Evolutionary conservation across 2,329 filamentous ascomycete species (phyloP), one percentile per base, ranked within the genome.

Genomic region (Hysterium pulicare): DNA sequence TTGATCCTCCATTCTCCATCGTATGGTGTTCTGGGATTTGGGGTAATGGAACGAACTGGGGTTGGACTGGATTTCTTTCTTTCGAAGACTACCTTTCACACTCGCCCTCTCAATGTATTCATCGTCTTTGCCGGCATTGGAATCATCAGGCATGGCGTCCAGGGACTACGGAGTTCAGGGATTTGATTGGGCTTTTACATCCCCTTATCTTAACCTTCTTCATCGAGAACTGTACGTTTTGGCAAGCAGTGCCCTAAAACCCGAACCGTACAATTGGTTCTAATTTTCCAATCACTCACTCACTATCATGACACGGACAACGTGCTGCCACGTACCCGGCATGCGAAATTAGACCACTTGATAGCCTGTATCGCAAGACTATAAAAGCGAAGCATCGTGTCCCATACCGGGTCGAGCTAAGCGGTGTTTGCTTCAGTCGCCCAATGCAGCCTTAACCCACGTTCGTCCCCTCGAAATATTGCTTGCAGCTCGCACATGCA

Each of bases 121-220:
- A 30, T 7, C 16, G 34, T 24, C 4, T 22, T 23, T n/a, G 20
- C 34, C 34, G 7, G 34, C 34, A 37, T 37, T 11, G 34, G 34
- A 22, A 15, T 22, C 20, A 19, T 34, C 21, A 10, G 32, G 16
- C 17, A 34, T 34, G 32, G 13, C 32, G 32, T 34, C 34, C 20
- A 37, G 5, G 21, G 34, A 37, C 34, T 17, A n/a, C n/a, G 34
- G 34, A 37, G 34, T 37, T 37, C 17, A 3, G 17, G 16, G 17
- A 22, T 22, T 37, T 22, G 17, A 21, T 22, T 22, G 34, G 21
- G 15, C 17, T 16, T 22, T 22, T 22, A 19, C 17, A n/a, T 37
- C 21, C 16, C 21, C 11, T 37, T 4, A 16, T 23, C 11, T 24
- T 37, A 11, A 7, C 24, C 13, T 8, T 24, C 17, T 17, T 11